Evolutionary conservation across 768 basidiomycete species (phyloP).

Genomic region (Inosperma sp.): DNA sequence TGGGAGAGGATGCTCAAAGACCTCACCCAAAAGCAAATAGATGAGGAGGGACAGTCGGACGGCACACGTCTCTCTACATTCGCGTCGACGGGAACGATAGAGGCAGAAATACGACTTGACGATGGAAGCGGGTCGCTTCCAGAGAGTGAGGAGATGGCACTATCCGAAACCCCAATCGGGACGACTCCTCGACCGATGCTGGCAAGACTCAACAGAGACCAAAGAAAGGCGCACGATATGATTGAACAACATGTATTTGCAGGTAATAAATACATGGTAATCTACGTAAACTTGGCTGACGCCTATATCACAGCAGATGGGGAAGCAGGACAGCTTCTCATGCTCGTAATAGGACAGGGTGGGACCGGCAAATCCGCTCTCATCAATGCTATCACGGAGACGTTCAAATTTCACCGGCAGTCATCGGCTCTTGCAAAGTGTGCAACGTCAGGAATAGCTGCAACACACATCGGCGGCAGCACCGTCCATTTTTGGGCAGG

Average conservation of each 20-base stretch:
- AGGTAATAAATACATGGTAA: constrained; percentile 16
- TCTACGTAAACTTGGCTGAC: not conserved
- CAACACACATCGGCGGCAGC: constrained; percentile 34
- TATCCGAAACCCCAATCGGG: too few relatives aligned
- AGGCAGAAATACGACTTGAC: not conserved
- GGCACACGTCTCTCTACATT: not conserved
- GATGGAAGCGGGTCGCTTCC: too few relatives aligned
- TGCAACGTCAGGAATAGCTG: constrained; percentile 39
- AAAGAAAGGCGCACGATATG: constrained; percentile 35
- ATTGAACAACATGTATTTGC: constrained; percentile 27
- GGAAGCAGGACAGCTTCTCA: constrained; percentile 23
- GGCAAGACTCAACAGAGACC: constrained; percentile 27
- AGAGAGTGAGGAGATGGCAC: not conserved
- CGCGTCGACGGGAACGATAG: too few relatives aligned
- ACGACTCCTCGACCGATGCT: constrained; percentile 5
- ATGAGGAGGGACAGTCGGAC: not conserved
- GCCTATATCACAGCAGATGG: constrained; percentile 5
- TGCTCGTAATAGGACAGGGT: constrained; percentile 39
- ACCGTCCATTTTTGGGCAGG: constrained; percentile 32
- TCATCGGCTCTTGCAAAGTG: constrained; percentile 27
- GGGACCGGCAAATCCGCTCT: constrained; percentile 42
- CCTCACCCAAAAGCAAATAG: not conserved
- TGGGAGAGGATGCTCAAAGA: constrained; percentile 13
- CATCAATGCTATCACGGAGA: constrained; percentile 34
- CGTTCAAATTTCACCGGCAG: constrained; percentile 21